Base-by-base conservation (phyloP, 2,329 filamentous ascomycete species). In the Ceratocystis smalleyi region DNA sequence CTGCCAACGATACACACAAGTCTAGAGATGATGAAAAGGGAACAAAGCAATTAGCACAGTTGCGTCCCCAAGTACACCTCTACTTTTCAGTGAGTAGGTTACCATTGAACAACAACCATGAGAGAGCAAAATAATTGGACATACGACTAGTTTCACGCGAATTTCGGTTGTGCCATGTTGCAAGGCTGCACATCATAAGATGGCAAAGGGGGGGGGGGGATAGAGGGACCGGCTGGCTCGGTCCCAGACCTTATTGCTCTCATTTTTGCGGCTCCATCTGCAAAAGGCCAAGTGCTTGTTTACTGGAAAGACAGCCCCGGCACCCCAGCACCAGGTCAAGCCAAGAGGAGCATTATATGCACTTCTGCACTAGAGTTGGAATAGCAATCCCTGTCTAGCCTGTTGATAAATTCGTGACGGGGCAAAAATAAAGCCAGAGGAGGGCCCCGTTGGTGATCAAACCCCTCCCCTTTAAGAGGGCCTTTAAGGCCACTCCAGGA, bases 101-200 rank as follows among this genome's bases (percentile, higher is more conserved):
- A 35, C 32, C 32, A 35, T 12, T 35, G 32, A 35, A 12, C 32
- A 35, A 35, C 10, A 15, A 12, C 10, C 35, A 40, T 15, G 35
- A 40, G 35, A 40, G 10, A 51, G 19, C 22, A 51, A 6, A 12
- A 51, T 51, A 17, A 15, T 51, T 51, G 15, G 19, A 27, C 17
- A 7, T 17, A 3, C 15, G 32, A 8, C 10, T 7, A 35, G 54
- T n/a, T 8, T 57, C 54, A 35, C 54, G 24, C 27, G 54, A 57
- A 57, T 57, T 57, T 57, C 54, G 54, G 54, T 57, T 57, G 54
- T 57, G 54, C 32, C 12, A 17, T 35, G 54, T 30, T 57, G 17
- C 54, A 35, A 32, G 54, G 17, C 54, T 57, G 47, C 27, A 57
- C 54, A 57, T 12, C 19, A 35, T n/a, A 19, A 24, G 27, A 27